Conservation (phyloP, 169 alveolate genomes). For the Plasmodium adleri region DNA sequence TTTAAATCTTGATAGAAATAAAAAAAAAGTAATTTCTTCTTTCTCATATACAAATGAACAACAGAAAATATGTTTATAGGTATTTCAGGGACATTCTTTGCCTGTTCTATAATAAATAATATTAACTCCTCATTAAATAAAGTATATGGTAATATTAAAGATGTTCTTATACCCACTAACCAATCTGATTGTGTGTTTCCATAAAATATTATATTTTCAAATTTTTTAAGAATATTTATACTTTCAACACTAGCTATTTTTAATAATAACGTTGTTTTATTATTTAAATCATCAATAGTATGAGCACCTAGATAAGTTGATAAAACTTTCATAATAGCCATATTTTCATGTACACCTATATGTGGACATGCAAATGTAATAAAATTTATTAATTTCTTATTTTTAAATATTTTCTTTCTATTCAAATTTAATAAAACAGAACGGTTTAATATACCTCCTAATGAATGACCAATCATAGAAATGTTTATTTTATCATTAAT, state of each 20-base stretch:
- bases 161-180: slow-evolving; percentile 86
- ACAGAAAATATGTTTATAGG: slow-evolving; percentile 76
- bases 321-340: slow-evolving; percentile 68
- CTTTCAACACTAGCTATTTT: slow-evolving; percentile 77
- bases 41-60: slow-evolving; percentile 74
- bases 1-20: slow-evolving; percentile 65
- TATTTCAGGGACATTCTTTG: slow-evolving; percentile 76
- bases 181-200: slow-evolving; percentile 84
- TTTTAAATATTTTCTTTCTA: slow-evolving; percentile 70
- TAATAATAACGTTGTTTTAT: slow-evolving; percentile 79
- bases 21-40: slow-evolving; percentile 57
- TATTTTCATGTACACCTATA: slow-evolving; percentile 84
- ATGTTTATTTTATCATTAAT: slow-evolving; percentile 77
- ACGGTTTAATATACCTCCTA: slow-evolving; percentile 83
- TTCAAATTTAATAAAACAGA: slow-evolving; percentile 63
- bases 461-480: slow-evolving; percentile 86
- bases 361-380: slow-evolving; percentile 86
- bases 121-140: slow-evolving; percentile 61
- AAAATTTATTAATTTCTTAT: slow-evolving; percentile 79
- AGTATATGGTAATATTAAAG: slow-evolving; percentile 81
- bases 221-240: slow-evolving; percentile 55
- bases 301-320: slow-evolving; percentile 80
- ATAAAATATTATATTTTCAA: slow-evolving; percentile 82
- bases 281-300: slow-evolving; percentile 81
- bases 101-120: slow-evolving; percentile 59